Evolutionary conservation across 441 rosid genomes (phyloP).

Genomic region (Corymbia calophylla): DNA sequence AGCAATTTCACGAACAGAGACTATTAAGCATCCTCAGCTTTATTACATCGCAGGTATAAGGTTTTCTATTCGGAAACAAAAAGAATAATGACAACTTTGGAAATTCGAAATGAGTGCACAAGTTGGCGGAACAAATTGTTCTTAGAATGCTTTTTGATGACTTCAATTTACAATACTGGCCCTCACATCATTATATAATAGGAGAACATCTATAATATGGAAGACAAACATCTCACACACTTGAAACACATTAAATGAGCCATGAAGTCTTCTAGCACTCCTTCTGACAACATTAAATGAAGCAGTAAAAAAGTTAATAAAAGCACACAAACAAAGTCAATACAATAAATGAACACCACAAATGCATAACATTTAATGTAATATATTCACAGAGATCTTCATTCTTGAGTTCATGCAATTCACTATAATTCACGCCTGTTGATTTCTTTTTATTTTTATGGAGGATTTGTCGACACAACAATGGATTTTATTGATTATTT

Average conservation of each 20-base stretch:
- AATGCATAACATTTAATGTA: not conserved
- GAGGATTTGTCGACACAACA: not conserved
- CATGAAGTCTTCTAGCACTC: too few relatives aligned
- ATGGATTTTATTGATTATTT: too few relatives aligned
- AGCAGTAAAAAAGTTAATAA: not conserved
- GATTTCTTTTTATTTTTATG: not conserved
- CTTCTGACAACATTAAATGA: too few relatives aligned
- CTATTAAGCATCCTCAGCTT: not conserved
- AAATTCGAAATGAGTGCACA: not conserved
- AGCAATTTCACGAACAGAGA: not conserved
- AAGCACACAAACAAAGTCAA: not conserved
- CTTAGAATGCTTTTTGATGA: not conserved
- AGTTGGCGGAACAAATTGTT: accelerated
- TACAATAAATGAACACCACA: not conserved
- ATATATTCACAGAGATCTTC: not conserved
- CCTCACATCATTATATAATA: too few relatives aligned
- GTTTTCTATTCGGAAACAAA: not conserved
- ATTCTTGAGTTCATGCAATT: not conserved
- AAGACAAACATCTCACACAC: not conserved
- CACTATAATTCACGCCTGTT: not conserved
- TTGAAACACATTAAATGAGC: not conserved
- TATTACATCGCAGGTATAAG: not conserved
- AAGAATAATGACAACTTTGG: not conserved
- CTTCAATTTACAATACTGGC: too few relatives aligned
- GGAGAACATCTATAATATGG: too few relatives aligned